These are phyloP conservation scores for Favolaschia claudopus DNA, from an alignment of 768 basidiomycete genomes.

Conservation along the genomic window DNA sequence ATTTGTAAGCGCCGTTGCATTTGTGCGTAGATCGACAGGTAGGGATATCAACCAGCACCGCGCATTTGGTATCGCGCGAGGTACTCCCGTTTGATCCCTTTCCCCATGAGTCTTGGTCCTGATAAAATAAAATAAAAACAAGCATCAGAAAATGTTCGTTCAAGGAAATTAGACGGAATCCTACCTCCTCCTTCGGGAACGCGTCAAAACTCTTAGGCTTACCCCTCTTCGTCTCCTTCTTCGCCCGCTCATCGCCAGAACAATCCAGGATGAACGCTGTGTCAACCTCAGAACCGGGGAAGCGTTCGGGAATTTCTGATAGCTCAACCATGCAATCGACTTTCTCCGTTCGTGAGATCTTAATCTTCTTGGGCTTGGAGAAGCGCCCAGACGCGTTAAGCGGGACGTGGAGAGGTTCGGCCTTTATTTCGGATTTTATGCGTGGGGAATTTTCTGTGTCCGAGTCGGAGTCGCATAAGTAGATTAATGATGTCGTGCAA, in stretches of 20 bases:
- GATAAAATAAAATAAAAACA: neutral
- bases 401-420: too few species aligned
- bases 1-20: neutral
- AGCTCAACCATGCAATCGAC: neutral
- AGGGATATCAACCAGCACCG: neutral
- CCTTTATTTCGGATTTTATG: too few species aligned
- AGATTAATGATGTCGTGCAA: too few species aligned
- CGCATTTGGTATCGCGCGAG: neutral
- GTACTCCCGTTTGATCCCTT: constrained; percentile 5
- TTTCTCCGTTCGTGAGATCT: neutral
- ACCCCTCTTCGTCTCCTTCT: neutral
- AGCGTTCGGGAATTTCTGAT: neutral
- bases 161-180: neutral
- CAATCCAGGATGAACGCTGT: neutral
- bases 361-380: neutral
- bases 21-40: neutral
- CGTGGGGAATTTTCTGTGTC: too few species aligned
- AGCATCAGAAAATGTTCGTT: neutral
- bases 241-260: neutral
- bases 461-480: too few species aligned
- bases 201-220: neutral
- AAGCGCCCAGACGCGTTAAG: too few species aligned
- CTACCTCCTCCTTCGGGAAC: neutral
- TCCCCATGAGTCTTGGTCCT: constrained; percentile 10
- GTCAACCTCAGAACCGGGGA: neutral